phyloP scores from a whole-genome alignment of 768 basidiomycete genomes.

The Boletellus ananas region DNA sequence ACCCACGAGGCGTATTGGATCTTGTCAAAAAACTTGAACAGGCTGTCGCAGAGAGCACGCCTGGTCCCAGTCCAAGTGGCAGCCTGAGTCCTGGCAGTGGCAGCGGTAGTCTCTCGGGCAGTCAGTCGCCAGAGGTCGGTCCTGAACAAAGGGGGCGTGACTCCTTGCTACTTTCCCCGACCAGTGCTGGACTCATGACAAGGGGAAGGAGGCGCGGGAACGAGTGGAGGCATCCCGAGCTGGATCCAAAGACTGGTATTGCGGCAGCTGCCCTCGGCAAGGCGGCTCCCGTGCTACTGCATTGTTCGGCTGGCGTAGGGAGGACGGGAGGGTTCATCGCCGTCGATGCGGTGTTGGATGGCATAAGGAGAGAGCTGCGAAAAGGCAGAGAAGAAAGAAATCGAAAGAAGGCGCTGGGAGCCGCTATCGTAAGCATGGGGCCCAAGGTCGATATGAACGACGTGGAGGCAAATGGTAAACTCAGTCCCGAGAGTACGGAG shows the following conservation, averaged over 20 bases:
- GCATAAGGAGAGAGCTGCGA: constrained; percentile 56
- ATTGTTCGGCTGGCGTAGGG: constrained; percentile 94
- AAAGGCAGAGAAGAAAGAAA: constrained; percentile 28
- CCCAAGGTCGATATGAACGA: constrained; percentile 3
- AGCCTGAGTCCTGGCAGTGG: constrained; percentile 20
- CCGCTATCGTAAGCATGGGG: neutral
- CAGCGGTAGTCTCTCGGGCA: constrained; percentile 13
- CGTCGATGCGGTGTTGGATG: constrained; percentile 81
- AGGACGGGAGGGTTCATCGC: constrained; percentile 93
- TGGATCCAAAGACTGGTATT: constrained; percentile 57
- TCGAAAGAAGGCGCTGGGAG: constrained; percentile 2
- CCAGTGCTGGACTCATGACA: constrained; percentile 2
- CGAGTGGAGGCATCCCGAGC: constrained; percentile 34
- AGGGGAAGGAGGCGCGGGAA: constrained; percentile 11
- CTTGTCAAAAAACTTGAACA: constrained; percentile 68
- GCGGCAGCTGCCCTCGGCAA: constrained; percentile 47
- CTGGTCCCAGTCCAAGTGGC: constrained; percentile 28
- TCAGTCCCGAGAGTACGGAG: constrained; percentile 9
- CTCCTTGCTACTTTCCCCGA: constrained; percentile 16
- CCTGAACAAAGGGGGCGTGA: constrained; percentile 4
- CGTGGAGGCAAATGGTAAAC: constrained; percentile 2
- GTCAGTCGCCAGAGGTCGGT: constrained; percentile 16
- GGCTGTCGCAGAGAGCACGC: constrained; percentile 26
- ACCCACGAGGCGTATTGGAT: constrained; percentile 68
- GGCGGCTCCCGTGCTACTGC: constrained; percentile 63